A percentile compares a stretch with the other conserved stretches of the same genome.
phyloP scores from a whole-genome alignment of 169 alveolate species.

The Plasmodium malariae region DNA sequence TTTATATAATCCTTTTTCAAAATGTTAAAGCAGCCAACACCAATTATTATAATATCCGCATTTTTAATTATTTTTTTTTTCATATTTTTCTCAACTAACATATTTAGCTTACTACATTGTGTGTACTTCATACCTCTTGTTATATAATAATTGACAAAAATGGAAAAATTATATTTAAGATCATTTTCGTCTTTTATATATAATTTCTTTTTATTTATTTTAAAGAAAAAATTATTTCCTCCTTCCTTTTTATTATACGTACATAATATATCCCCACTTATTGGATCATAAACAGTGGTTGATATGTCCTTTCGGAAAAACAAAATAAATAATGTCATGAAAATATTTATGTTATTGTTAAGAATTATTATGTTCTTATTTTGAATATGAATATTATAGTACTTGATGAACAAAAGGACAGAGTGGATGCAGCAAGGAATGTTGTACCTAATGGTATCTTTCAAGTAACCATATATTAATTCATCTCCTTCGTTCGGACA shows the following conservation, averaged over 20 bases:
- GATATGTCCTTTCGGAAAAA: conserved; percentile 33
- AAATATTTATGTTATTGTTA: conserved; percentile 50
- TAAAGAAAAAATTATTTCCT: neutral
- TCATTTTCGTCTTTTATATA: conserved; percentile 4
- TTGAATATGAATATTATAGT: conserved; percentile 35
- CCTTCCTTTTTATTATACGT: conserved; percentile 20
- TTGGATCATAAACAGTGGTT: conserved; percentile 53
- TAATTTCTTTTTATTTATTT: conserved; percentile 9
- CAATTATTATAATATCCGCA: conserved; percentile 50
- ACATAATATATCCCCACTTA: conserved; percentile 44
- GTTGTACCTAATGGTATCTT: conserved; percentile 10
- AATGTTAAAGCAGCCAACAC: conserved; percentile 24
- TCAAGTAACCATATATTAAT: conserved; percentile 13
- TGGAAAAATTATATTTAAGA: conserved; percentile 4
- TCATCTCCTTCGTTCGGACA: neutral
- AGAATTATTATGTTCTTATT: conserved; percentile 33
- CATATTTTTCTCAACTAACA: conserved; percentile 15
- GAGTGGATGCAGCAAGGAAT: conserved; percentile 60
- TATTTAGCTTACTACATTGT: conserved; percentile 9
- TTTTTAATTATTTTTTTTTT: conserved; percentile 16
- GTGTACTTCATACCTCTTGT: neutral
- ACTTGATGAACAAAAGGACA: conserved; percentile 26
- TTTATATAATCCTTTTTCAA: conserved; percentile 32
- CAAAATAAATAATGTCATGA: conserved; percentile 31
- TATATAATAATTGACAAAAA: conserved; percentile 8